Conservation (phyloP, 2,329 filamentous ascomycete genomes). For the Aspergillus candidus region DNA sequence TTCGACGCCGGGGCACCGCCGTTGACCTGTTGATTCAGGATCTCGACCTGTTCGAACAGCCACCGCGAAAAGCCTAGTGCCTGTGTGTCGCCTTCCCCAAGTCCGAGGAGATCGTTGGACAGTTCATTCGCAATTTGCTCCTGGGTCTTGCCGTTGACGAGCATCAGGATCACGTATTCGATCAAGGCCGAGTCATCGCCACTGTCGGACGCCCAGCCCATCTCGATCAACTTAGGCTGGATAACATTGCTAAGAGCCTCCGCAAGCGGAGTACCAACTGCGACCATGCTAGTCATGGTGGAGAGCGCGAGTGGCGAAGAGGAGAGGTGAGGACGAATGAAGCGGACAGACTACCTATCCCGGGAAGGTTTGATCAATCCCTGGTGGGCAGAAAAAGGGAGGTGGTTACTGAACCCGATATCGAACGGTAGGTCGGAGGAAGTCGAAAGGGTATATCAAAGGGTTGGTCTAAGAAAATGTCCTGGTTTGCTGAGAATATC, state of each 20-base stretch:
- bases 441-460: neutral
- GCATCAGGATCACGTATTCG: slow-evolving; percentile 96
- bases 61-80: slow-evolving; percentile 80
- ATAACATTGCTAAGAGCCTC: slow-evolving; percentile 75
- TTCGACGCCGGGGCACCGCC: slow-evolving; percentile 35
- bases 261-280: slow-evolving; percentile 73
- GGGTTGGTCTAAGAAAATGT: too few relatives aligned
- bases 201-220: slow-evolving; percentile 81
- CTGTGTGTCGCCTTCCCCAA: slow-evolving; percentile 74
- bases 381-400: too few relatives aligned
- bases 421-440: too few relatives aligned
- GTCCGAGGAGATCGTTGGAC: slow-evolving; percentile 74
- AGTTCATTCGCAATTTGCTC: slow-evolving; percentile 84
- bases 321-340: slow-evolving; percentile 1
- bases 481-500: too few relatives aligned
- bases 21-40: slow-evolving; percentile 59
- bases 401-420: too few relatives aligned
- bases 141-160: slow-evolving; percentile 89
- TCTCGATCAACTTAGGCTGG: slow-evolving; percentile 84
- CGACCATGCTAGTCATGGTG: slow-evolving; percentile 70
- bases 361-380: neutral
- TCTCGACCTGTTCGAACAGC: slow-evolving; percentile 83
- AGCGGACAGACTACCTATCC: slow-evolving; percentile 1
- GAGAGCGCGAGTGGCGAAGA: slow-evolving; percentile 3
- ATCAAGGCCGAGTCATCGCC: slow-evolving; percentile 77